Evolutionary conservation across 106 monocot genomes (phyloP).

Genomic region (Iris macrosiphon): DNA sequence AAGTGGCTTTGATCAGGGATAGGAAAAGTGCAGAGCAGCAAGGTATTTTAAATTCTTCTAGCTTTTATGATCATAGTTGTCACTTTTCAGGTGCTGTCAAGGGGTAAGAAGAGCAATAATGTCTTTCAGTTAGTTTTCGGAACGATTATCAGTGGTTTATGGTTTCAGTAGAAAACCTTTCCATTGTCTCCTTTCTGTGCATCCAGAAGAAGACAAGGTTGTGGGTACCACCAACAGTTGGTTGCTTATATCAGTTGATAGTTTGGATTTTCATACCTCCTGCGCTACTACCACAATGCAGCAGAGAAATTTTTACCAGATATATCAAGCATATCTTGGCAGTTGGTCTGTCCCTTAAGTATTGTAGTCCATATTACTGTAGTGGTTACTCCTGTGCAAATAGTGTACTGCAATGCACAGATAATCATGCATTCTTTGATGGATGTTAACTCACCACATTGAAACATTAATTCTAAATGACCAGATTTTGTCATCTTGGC

Average conservation of each 20-base stretch:
- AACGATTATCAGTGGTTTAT: conserved; percentile 25
- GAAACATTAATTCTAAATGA: conserved; percentile 5
- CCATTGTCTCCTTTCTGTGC: conserved; percentile 24
- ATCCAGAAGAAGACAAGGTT: conserved; percentile 24
- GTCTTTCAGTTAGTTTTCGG: conserved; percentile 36
- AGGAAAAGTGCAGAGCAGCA: conserved; percentile 83
- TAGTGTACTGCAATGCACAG: not conserved
- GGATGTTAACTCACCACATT: conserved; percentile 1
- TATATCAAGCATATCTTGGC: conserved; percentile 13
- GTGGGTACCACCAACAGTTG: conserved; percentile 21
- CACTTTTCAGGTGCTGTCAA: conserved; percentile 43
- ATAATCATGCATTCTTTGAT: conserved; percentile 1
- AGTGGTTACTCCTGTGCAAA: conserved; percentile 10
- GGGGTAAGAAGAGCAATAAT: conserved; percentile 23
- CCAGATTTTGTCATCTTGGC: conserved; percentile 1
- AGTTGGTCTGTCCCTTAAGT: conserved; percentile 6
- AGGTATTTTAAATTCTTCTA: conserved; percentile 34
- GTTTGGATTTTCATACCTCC: conserved; percentile 4
- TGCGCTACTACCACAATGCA: conserved; percentile 1
- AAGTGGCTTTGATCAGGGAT: conserved; percentile 88
- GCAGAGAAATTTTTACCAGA: conserved; percentile 4
- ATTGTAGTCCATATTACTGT: not conserved
- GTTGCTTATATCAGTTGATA: conserved; percentile 19
- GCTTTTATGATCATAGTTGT: conserved; percentile 8
- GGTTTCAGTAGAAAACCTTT: conserved; percentile 24